Conservation (phyloP, 2,329 filamentous ascomycete genomes). For the Nigrospora osmanthi region DNA sequence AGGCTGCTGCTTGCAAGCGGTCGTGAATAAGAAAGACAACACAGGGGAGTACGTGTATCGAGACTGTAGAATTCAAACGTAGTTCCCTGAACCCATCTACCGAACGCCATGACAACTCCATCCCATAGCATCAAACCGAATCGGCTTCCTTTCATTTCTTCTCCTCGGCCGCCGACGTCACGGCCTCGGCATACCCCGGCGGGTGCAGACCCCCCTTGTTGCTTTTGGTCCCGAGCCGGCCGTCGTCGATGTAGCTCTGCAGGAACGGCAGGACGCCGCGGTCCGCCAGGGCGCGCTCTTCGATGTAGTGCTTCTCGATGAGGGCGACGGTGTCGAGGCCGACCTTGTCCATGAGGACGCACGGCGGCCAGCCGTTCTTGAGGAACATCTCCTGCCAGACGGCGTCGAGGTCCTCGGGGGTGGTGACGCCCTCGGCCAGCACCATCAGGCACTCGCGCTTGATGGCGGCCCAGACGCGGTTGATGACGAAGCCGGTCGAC, state of each 20-base stretch:
- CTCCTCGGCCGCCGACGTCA: no score
- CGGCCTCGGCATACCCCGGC: background rate
- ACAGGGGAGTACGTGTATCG: no score
- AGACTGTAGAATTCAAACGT: no score
- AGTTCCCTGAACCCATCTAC: no score
- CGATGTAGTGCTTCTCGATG: conserved; percentile 15
- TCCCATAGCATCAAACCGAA: no score
- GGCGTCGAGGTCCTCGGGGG: conserved; percentile 21
- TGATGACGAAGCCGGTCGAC: conserved; percentile 24
- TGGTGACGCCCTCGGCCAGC: conserved; percentile 20
- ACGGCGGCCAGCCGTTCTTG: conserved; percentile 19
- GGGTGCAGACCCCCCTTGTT: conserved; percentile 12
- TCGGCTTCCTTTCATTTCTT: no score
- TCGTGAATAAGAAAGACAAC: no score
- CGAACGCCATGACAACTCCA: no score
- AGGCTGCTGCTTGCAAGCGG: no score
- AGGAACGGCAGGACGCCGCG: conserved; percentile 12
- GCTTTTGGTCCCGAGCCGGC: conserved; percentile 20
- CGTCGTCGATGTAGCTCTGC: conserved; percentile 15
- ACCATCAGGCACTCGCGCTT: conserved; percentile 24
- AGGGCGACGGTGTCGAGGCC: conserved; percentile 22
- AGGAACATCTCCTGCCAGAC: conserved; percentile 21
- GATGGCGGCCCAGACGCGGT: conserved; percentile 25
- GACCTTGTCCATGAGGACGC: conserved; percentile 23
- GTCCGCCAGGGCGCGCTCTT: conserved; percentile 7